Conservation (phyloP, 2,329 filamentous ascomycete genomes). For the Xylogone sp. region DNA sequence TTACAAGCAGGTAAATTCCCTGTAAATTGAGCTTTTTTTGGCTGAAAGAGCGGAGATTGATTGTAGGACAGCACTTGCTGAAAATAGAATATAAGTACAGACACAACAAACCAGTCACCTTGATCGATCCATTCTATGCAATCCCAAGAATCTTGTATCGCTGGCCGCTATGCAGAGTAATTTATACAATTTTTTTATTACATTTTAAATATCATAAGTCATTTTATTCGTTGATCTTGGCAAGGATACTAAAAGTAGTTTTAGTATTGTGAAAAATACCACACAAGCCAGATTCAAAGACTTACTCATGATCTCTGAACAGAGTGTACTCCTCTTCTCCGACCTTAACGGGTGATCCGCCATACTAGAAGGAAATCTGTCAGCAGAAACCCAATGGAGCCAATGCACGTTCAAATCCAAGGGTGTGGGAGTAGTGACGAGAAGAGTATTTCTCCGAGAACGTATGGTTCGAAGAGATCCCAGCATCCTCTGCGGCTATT, state of each 20-base stretch:
- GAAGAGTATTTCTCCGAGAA: no score
- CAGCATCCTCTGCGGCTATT: conserved; percentile 5
- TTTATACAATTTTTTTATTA: background rate
- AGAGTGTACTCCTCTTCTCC: conserved; percentile 95
- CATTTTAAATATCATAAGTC: background rate
- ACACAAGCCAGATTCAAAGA: conserved; percentile 26
- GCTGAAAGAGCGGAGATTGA: background rate
- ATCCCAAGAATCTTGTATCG: background rate
- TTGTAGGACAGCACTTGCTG: background rate
- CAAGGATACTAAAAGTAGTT: conserved; percentile 68
- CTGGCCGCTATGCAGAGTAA: background rate
- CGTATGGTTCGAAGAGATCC: background rate
- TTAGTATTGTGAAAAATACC: no score
- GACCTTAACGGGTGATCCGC: conserved; percentile 93
- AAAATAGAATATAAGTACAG: background rate
- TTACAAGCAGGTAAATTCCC: no score
- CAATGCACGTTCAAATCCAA: background rate
- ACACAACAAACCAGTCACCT: background rate
- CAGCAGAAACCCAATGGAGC: conserved; percentile 16
- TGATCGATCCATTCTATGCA: background rate
- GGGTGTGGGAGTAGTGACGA: no score
- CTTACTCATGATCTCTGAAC: conserved; percentile 97
- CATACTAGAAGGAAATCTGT: conserved; percentile 57
- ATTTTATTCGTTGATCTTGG: conserved; percentile 96
- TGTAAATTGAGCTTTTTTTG: no score